A percentile compares a stretch with the other conserved stretches of the same genome.
These are phyloP conservation scores for Heterobasidion occidentale DNA, from an alignment of 1,284 basidiomycete genomes.

Conservation along the genomic window DNA sequence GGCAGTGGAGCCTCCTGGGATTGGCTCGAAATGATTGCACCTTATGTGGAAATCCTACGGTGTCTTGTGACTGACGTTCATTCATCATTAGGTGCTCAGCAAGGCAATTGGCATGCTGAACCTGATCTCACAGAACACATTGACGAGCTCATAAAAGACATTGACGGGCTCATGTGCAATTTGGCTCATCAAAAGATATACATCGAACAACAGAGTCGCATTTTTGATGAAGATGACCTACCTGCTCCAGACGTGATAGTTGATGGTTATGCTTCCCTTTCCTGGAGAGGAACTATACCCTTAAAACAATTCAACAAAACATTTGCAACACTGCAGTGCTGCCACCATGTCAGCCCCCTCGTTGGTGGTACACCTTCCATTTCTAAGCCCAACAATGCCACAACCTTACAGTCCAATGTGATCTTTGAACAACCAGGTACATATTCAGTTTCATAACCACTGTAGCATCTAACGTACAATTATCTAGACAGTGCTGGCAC, in stretches of 20 bases:
- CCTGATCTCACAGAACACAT: neutral
- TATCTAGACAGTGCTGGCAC: too few relatives aligned
- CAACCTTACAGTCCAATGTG: too few relatives aligned
- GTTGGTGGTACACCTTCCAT: too few relatives aligned
- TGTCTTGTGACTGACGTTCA: neutral
- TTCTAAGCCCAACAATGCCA: too few relatives aligned
- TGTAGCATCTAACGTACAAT: too few relatives aligned
- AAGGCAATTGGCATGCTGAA: neutral
- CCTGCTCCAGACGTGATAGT: neutral
- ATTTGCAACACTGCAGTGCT: too few relatives aligned
- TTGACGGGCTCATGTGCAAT: neutral
- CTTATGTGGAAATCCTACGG: neutral
- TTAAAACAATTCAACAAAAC: too few relatives aligned
- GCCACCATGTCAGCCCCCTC: too few relatives aligned
- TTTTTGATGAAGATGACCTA: neutral
- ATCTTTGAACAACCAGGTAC: too few relatives aligned
- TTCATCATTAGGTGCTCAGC: neutral
- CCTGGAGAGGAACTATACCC: too few relatives aligned
- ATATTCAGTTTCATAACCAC: too few relatives aligned
- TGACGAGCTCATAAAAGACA: too few relatives aligned
- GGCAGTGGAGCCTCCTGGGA: slow-evolving; percentile 12
- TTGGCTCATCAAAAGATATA: neutral
- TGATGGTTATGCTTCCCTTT: neutral
- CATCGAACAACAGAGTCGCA: neutral
- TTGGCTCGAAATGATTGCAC: neutral